phyloP scores from a whole-genome alignment of 768 basidiomycete species.

The Tubosaeta sp. region DNA sequence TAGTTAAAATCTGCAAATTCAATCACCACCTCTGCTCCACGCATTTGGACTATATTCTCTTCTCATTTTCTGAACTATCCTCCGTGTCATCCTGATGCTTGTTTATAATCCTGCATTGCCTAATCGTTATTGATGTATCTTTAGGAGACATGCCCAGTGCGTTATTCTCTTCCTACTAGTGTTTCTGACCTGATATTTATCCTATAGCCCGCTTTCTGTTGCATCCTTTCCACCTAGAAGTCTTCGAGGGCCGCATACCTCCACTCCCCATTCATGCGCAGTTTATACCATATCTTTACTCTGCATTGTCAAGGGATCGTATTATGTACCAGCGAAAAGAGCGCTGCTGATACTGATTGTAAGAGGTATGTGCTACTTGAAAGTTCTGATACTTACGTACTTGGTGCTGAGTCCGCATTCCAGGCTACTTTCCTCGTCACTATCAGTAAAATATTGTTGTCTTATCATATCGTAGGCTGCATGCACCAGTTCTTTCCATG shows the following conservation, averaged over 20 bases:
- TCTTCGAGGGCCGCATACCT: not conserved
- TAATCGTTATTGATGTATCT: constrained; percentile 1
- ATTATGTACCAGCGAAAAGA: not conserved
- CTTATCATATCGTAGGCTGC: not conserved
- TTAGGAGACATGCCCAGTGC: not conserved
- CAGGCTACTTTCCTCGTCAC: not conserved
- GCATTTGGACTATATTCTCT: not conserved
- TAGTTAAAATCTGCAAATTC: constrained; percentile 1
- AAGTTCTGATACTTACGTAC: not conserved
- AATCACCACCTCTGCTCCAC: not conserved
- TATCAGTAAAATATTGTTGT: not conserved
- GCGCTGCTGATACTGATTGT: not conserved
- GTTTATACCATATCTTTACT: not conserved
- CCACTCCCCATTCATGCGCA: not conserved
- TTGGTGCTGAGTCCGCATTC: not conserved
- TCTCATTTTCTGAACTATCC: not conserved
- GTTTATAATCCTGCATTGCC: not conserved
- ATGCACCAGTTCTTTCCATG: not conserved
- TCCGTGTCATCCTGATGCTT: not conserved
- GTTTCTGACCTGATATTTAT: not conserved
- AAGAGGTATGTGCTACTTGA: not conserved
- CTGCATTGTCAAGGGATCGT: constrained; percentile 2
- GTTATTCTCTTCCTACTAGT: too few relatives aligned
- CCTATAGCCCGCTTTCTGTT: not conserved
- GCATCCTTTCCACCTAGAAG: not conserved